Base-by-base conservation (phyloP, 163 green algal species). In the Scenedesmus sp. region DNA sequence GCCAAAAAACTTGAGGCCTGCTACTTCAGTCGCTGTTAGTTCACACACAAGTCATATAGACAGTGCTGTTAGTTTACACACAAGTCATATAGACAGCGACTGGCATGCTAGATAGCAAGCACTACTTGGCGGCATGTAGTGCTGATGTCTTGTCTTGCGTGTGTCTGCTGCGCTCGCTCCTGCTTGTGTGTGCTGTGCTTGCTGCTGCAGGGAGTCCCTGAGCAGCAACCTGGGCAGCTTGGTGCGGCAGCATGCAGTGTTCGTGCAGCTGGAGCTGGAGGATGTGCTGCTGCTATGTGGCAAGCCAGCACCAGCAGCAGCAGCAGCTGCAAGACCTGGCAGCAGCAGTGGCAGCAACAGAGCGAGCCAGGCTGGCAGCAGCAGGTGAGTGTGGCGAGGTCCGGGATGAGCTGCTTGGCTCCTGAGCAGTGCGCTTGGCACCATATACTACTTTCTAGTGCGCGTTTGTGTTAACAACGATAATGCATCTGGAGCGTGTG, bases 221-320 rank as follows among this genome's bases (percentile, higher is more conserved):
- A 54, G 23, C 54, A 77, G 54, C 87, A 91, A 91, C 73, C 20
- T 91, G 3, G 62, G 55, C 87, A 91, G 73, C 56, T 20, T 91
- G 10, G 87, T 91, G 55, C 34, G 73, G 57, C 87, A 91, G 34
- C 87, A 91, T 59, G n/a, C n/a, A 4, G 87, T 91, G 54, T 91
- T 91, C 52, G 87, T 91, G n/a, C 73, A 91, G 73, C 87, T 91
- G n/a, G 87, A 91, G 66, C 56, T 91, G 20, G 87, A 91, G 34
- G 87, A 91, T 59, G 87, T 91, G 23, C 73, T 91, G 73, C 73
- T 74, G 54, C 73, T 91, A 23, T 91, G 70, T 54, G 73, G 73
- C 52, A 46, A n/a, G 9, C 56, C 34, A 12, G 15, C 55, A 34
- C 55, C 55, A 26, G 46, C 54, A n/a, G 83, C 83, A 77, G 83